These are phyloP conservation scores for Cladosporium sp. DNA, from an alignment of 2,329 filamentous ascomycete species.

Conservation along the genomic window DNA sequence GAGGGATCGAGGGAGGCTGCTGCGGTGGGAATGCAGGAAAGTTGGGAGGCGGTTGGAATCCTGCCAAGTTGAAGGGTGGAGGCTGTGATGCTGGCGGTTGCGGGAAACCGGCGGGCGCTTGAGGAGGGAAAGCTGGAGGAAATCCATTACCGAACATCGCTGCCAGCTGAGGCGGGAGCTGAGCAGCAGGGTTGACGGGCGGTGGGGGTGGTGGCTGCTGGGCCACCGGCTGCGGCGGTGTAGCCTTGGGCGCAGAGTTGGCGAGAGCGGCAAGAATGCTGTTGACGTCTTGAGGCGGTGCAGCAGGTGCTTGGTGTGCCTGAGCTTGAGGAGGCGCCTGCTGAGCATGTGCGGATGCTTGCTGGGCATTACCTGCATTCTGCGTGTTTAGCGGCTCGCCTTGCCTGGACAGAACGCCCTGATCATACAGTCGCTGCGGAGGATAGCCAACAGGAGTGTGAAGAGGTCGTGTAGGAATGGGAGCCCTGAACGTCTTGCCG, in stretches of 20 bases:
- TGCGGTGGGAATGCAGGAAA: slow-evolving; percentile 24
- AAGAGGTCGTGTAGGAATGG: slow-evolving; percentile 24
- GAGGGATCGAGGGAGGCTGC: slow-evolving; percentile 28
- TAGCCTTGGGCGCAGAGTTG: slow-evolving; percentile 20
- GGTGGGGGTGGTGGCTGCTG: slow-evolving; percentile 15
- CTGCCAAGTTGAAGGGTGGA: slow-evolving; percentile 8
- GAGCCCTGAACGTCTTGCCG: slow-evolving; percentile 27
- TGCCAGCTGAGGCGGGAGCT: slow-evolving; percentile 15
- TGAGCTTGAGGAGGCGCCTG: slow-evolving; percentile 13
- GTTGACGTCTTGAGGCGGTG: slow-evolving; percentile 27
- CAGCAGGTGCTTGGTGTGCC: slow-evolving; percentile 14
- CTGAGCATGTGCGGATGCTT: slow-evolving; percentile 13
- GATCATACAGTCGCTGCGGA: slow-evolving; percentile 26
- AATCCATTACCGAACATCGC: slow-evolving; percentile 14
- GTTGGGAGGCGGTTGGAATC: slow-evolving; percentile 13
- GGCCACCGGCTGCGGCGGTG: slow-evolving; percentile 18
- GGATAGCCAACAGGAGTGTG: slow-evolving; percentile 27
- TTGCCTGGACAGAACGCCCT: slow-evolving; percentile 23
- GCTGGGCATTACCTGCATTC: slow-evolving; percentile 6
- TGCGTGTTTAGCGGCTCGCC: slow-evolving; percentile 5
- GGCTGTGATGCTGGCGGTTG: slow-evolving; percentile 9
- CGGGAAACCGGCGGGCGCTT: slow-evolving; percentile 14
- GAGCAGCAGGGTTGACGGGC: slow-evolving; percentile 14
- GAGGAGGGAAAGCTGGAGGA: slow-evolving; percentile 9
- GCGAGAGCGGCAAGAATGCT: slow-evolving; percentile 32